Percentiles rank a stretch among this genome's conserved stretches.
Conservation (phyloP, 225 moss, liverwort and hornwort genomes). For the Asterella californica region DNA sequence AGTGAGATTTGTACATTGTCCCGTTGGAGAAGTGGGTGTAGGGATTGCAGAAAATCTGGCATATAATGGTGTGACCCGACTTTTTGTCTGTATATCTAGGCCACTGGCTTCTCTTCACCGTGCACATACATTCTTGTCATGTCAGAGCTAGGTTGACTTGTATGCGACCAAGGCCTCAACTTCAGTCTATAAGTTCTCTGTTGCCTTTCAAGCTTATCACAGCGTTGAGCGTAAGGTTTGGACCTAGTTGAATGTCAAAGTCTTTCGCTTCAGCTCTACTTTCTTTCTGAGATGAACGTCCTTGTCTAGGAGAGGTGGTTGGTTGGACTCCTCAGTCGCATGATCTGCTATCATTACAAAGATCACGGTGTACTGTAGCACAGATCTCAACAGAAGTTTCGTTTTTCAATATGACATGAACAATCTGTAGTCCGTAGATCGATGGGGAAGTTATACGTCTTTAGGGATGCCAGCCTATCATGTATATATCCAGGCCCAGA, state of each 20-base stretch:
- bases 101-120: constrained; percentile 21
- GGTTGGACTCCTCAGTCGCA: not conserved
- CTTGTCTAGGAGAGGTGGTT: not conserved
- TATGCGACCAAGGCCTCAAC: constrained; percentile 15
- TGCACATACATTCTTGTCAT: constrained; percentile 24
- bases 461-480: not conserved
- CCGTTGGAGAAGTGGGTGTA: constrained; percentile 46
- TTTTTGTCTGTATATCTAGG: constrained; percentile 23
- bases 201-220: constrained; percentile 14
- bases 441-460: not conserved
- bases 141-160: constrained; percentile 20
- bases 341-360: constrained; percentile 1
- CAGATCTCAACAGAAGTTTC: not conserved
- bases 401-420: not conserved
- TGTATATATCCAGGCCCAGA: too few species aligned
- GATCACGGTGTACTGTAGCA: constrained; percentile 7
- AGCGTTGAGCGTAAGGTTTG: constrained; percentile 15
- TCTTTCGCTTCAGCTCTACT: not conserved
- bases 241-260: constrained; percentile 5
- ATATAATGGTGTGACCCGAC: constrained; percentile 16
- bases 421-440: not conserved
- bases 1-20: constrained; percentile 61
- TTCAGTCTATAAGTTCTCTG: constrained; percentile 10
- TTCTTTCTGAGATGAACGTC: constrained; percentile 1
- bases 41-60: constrained; percentile 27